Conservation (phyloP, 1,139 yeast species). For the Diutina mesorugosa region DNA sequence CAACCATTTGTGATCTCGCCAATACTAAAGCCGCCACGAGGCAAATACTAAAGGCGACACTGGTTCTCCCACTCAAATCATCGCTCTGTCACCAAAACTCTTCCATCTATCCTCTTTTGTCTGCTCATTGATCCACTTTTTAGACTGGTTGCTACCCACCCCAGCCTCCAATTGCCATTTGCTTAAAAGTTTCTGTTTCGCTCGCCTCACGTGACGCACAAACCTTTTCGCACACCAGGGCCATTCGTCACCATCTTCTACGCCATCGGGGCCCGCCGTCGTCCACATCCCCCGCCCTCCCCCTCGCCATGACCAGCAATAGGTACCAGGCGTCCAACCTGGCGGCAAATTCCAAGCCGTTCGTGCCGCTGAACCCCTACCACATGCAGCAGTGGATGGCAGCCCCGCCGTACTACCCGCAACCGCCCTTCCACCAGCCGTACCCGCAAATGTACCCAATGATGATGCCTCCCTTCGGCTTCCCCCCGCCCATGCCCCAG, state of each 20-base stretch:
- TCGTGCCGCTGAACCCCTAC: background rate
- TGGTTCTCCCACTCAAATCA: no score
- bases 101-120: no score
- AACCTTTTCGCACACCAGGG: background rate
- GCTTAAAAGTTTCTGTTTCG: no score
- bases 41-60: no score
- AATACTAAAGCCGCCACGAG: no score
- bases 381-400: background rate
- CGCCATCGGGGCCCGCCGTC: conserved; percentile 2
- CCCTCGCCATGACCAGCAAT: background rate
- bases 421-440: background rate
- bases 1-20: background rate
- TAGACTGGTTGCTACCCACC: background rate
- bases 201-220: background rate
- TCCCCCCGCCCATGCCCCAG: background rate
- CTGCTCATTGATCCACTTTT: no score
- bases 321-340: conserved; percentile 1
- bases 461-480: background rate
- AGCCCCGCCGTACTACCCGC: background rate
- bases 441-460: background rate
- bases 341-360: conserved; percentile 1
- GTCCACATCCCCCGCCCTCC: background rate
- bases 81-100: no score
- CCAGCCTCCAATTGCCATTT: background rate
- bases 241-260: background rate